Base-by-base conservation (phyloP, 2,329 filamentous ascomycete species). In the Colletotrichum musae region DNA sequence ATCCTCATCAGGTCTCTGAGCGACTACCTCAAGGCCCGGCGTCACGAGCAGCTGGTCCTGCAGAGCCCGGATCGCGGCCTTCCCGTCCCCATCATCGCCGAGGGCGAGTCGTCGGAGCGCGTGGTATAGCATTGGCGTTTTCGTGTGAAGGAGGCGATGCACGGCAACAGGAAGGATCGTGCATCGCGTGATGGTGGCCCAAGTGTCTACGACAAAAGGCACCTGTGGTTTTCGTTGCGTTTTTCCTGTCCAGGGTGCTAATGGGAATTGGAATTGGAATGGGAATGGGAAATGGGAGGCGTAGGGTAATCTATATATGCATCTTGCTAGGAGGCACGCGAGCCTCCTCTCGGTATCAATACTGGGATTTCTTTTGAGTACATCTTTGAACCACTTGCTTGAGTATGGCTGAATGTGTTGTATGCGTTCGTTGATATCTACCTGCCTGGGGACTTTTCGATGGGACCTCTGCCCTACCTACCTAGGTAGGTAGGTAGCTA, bases 1-100 rank as follows among this genome's bases (percentile, higher is more conserved):
- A 94, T 99, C 71, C 85, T 99, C 71, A 98, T 99, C 77, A 90
- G 95, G 80, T 92, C 94, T n/a, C 90, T 97, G 18, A 94, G 92
- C 75, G 95, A 98, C 78, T 99, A 96, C 78, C 82, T 98, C 71
- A 89, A 91, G 73, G 96, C 94, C 45, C 88, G 95, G 77, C 88
- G 94, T 76, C 96, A 98, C 78, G 96, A 99, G 83, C 93, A 96
- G 79, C 85, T 99, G 58, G 94, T 99, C 5, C 83, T 98, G 73
- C 95, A 97, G 79, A 97, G 94, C 78, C 96, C 96, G 0, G 95
- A 97, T 75, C 88, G 96, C 43, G 95, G 95, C 2, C 84, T 98
- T 60, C 91, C 91, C 18, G 89, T 97, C 48, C 92, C 96, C 2
- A 88, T 99, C 66, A 93, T 99, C 74, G 95, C 94, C 0, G 91